Conservation (phyloP, 768 basidiomycete genomes). For the Naematelia aurantialba region DNA sequence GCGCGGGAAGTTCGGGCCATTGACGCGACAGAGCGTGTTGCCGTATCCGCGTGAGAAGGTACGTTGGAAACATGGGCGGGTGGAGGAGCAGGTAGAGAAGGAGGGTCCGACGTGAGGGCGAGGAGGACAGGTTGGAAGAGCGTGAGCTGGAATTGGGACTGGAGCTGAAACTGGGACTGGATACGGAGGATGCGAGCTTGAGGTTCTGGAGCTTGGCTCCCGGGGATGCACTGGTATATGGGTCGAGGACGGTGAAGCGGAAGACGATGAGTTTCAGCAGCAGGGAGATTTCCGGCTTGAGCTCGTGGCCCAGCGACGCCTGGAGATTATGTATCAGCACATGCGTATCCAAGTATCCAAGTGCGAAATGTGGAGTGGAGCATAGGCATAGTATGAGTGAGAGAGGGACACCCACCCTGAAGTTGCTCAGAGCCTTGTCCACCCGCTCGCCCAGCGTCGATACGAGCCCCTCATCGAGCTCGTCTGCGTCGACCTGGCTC, state of each 20-base stretch:
- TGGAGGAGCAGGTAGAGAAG: constrained; percentile 63
- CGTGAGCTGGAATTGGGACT: background rate
- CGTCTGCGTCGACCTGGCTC: constrained; percentile 83
- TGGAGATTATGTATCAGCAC: background rate
- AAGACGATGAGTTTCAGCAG: constrained; percentile 39
- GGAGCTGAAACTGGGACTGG: constrained; percentile 5
- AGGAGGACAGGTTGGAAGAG: constrained; percentile 44
- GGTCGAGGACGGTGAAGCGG: constrained; percentile 25
- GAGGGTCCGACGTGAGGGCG: constrained; percentile 49
- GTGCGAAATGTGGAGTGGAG: background rate
- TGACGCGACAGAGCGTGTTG: constrained; percentile 71
- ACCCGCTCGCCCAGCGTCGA: constrained; percentile 79
- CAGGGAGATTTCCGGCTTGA: constrained; percentile 71
- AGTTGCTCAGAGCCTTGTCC: constrained; percentile 62
- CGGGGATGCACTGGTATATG: constrained; percentile 26
- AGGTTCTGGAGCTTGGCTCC: constrained; percentile 41
- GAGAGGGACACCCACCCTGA: constrained; percentile 59
- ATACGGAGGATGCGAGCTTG: constrained; percentile 12
- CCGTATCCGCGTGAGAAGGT: constrained; percentile 71
- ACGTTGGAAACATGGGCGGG: constrained; percentile 68
- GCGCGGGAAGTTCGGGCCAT: constrained; percentile 87
- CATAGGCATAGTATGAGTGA: background rate
- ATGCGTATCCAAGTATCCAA: background rate
- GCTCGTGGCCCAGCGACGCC: constrained; percentile 49
- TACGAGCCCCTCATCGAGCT: constrained; percentile 83